Percentiles rank a stretch among this genome's conserved stretches.
These are phyloP conservation scores for Alternaria metachromatica DNA, from an alignment of 2,329 filamentous ascomycete genomes.

Conservation along the genomic window DNA sequence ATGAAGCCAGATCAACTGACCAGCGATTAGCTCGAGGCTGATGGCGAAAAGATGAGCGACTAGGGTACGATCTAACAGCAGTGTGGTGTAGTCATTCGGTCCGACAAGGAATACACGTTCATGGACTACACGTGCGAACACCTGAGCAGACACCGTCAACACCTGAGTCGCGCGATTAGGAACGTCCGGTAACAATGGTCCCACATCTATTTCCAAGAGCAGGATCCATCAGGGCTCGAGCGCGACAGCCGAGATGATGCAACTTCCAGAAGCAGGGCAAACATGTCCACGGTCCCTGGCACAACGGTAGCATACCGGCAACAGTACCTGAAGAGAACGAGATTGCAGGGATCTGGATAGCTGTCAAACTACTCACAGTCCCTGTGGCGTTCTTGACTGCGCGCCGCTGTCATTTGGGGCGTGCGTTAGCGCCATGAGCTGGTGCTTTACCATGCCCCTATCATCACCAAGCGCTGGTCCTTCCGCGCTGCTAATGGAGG, in stretches of 20 bases:
- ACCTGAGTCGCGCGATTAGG: background rate
- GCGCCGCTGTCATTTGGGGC: background rate
- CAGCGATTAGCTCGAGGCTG: background rate
- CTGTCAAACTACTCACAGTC: background rate
- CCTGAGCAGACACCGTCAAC: background rate
- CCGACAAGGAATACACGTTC: background rate
- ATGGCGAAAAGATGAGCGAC: background rate
- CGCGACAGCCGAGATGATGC: background rate
- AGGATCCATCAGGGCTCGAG: background rate
- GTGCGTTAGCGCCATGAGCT: background rate
- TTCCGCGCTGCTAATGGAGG: conserved; percentile 3
- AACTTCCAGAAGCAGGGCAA: background rate
- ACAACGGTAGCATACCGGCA: background rate
- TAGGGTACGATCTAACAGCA: background rate
- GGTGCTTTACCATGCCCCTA: background rate
- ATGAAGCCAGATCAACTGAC: conserved; percentile 92
- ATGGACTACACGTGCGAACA: background rate
- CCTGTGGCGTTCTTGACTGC: background rate
- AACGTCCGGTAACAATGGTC: background rate
- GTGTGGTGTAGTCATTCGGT: background rate
- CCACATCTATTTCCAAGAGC: background rate
- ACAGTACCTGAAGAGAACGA: background rate
- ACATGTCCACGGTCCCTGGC: background rate
- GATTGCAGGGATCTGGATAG: background rate
- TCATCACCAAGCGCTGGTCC: background rate